Base-by-base conservation (phyloP, 2,329 filamentous ascomycete species). In the Cyclaneusma minus region DNA sequence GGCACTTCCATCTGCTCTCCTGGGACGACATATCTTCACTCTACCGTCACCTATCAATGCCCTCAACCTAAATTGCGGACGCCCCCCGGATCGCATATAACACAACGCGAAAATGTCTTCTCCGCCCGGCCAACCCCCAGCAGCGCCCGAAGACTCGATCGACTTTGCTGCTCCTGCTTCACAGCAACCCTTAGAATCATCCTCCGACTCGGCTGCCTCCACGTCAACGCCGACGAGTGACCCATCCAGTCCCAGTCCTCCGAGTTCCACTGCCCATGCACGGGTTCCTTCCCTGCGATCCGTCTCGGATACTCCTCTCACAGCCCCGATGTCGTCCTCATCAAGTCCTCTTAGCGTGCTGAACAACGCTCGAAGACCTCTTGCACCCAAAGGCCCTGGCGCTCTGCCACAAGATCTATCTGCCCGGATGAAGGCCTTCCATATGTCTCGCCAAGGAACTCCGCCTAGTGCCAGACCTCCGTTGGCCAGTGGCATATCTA, bases 261-360 rank as follows among this genome's bases (percentile, higher is more conserved):
- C 37, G 17, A 25, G 33, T 18, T 28, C 40, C 34, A 56, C 58
- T 29, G 33, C 39, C 19, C 56, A 59, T 29, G 56, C 64, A 47
- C 52, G 70, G 48, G 43, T 73, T 31, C 62, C 69, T 12, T 68
- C 68, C 4, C 49, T 72, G 21, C 66, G 71, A 39, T 66, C 68
- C 24, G 51, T 66, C 12, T 70, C 72, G 28, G 67, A 74, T 25
- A 55, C 71, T 12, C 55, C 60, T 36, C 58, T 55, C 29, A 45
- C 56, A 16, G 50, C 52, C 13, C 50, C 54, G 30, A 84, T 92
- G 70, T 81, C 69, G 29, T 56, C 77, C 5, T 84, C 73, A n/a
- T 93, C 84, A n/a, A 89, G 78, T 15, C 74, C 81, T 21, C 59
- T 85, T 4, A 83, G 83, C 21, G 67, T 80, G 31, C 57, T 93